Conservation (phyloP, 441 rosid species). For the Mallotus repandus region DNA sequence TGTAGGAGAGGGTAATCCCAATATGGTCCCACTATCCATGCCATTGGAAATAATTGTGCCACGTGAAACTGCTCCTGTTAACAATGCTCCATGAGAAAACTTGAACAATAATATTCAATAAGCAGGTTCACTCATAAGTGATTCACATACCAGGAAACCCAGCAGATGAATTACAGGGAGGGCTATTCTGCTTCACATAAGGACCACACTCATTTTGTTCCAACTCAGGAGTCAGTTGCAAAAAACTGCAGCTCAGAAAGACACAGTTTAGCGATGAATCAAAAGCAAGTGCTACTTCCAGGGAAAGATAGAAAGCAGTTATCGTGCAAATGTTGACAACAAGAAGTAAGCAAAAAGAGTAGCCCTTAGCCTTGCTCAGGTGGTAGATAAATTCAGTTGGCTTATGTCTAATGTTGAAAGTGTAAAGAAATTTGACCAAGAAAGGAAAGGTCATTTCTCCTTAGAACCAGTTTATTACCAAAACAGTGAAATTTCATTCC, state of each 20-base stretch:
- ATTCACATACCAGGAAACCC: slow-evolving; percentile 44
- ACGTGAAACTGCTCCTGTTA: slow-evolving; percentile 30
- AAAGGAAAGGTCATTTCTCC: background rate
- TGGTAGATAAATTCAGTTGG: background rate
- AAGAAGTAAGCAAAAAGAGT: background rate
- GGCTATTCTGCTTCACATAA: slow-evolving; percentile 36
- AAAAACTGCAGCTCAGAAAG: slow-evolving; percentile 37
- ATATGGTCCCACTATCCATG: slow-evolving; percentile 32
- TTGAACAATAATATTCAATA: slow-evolving; percentile 16
- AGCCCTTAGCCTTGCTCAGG: background rate
- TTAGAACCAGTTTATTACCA: background rate
- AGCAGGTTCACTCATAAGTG: slow-evolving; percentile 8
- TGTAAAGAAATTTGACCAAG: background rate
- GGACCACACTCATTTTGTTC: slow-evolving; percentile 36
- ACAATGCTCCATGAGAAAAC: slow-evolving; percentile 27
- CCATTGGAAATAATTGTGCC: slow-evolving; percentile 30
- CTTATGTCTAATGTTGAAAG: background rate
- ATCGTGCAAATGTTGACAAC: background rate
- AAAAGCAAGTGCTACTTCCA: slow-evolving; percentile 5
- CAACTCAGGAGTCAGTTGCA: slow-evolving; percentile 35
- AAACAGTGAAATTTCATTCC: background rate
- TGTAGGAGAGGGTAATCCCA: slow-evolving; percentile 34
- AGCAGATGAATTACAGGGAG: slow-evolving; percentile 31
- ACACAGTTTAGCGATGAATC: slow-evolving; percentile 5
- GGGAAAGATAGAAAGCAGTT: slow-evolving; percentile 4